Conservation (phyloP, 2,329 filamentous ascomycete species). For the Hirsutella rhossiliensis region DNA sequence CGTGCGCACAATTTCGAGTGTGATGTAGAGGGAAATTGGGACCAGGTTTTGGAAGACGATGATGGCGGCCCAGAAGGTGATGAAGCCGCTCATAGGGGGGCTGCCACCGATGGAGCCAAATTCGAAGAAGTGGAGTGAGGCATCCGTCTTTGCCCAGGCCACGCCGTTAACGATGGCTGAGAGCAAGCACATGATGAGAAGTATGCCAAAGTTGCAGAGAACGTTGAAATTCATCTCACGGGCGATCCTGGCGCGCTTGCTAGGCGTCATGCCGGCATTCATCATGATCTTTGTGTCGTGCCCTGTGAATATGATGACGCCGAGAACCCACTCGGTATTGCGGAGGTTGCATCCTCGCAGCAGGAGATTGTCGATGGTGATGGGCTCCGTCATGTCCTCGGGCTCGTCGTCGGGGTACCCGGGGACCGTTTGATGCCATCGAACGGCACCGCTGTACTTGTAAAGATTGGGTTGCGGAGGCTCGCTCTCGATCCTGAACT, state of each 20-base stretch:
- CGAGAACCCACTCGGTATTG: constrained; percentile 93
- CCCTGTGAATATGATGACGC: constrained; percentile 87
- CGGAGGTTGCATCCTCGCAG: constrained; percentile 86
- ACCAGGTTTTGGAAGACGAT: constrained; percentile 98
- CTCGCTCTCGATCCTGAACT: constrained; percentile 86
- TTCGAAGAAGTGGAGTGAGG: constrained; percentile 73
- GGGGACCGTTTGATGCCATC: constrained; percentile 66
- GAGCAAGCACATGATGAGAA: constrained; percentile 81
- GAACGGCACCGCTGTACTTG: constrained; percentile 81
- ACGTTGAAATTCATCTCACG: constrained; percentile 96
- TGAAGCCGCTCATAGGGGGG: constrained; percentile 73
- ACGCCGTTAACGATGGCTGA: constrained; percentile 76
- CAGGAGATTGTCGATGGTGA: constrained; percentile 89
- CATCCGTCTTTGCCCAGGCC: constrained; percentile 63
- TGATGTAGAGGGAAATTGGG: constrained; percentile 95
- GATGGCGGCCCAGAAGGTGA: constrained; percentile 91
- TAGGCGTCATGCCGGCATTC: constrained; percentile 90
- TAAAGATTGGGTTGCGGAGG: constrained; percentile 88
- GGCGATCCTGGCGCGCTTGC: constrained; percentile 82
- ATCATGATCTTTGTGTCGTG: constrained; percentile 99
- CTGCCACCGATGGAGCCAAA: constrained; percentile 69
- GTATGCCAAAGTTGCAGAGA: constrained; percentile 86
- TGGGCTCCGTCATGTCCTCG: constrained; percentile 78
- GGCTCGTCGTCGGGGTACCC: constrained; percentile 48
- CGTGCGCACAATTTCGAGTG: constrained; percentile 87